A percentile compares a stretch with the other conserved stretches of the same genome.
phyloP scores from a whole-genome alignment of 2,329 filamentous ascomycete species.

The Trichoderma sp. region DNA sequence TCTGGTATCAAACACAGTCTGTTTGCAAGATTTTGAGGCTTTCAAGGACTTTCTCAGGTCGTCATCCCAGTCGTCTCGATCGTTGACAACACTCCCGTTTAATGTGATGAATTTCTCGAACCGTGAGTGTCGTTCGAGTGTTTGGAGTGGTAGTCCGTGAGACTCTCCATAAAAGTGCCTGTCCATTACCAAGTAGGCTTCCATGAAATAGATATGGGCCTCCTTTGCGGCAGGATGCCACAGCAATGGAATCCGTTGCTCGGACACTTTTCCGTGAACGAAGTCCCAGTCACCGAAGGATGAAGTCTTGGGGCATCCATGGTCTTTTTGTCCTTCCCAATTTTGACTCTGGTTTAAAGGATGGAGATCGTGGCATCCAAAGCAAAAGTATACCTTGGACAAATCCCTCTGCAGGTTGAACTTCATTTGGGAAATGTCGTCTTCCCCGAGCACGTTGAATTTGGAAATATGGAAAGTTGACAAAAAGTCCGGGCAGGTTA shows the following conservation, averaged over 20 bases:
- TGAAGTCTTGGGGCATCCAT: neutral
- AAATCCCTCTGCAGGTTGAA: neutral
- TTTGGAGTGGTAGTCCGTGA: neutral
- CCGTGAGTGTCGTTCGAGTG: neutral
- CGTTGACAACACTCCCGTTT: neutral
- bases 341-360: neutral
- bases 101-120: neutral
- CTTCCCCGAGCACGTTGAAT: neutral
- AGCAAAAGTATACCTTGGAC: neutral
- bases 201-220: neutral
- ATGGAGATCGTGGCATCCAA: neutral
- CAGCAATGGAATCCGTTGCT: neutral
- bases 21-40: neutral
- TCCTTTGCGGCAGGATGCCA: neutral
- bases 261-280: neutral
- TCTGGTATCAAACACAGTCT: neutral
- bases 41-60: neutral
- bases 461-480: neutral
- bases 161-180: neutral
- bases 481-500: neutral
- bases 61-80: neutral
- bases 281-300: neutral
- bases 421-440: neutral
- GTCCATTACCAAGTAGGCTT: neutral
- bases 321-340: neutral